Conservation (phyloP, 306 rosid genomes). For the Biancaea sappan region DNA sequence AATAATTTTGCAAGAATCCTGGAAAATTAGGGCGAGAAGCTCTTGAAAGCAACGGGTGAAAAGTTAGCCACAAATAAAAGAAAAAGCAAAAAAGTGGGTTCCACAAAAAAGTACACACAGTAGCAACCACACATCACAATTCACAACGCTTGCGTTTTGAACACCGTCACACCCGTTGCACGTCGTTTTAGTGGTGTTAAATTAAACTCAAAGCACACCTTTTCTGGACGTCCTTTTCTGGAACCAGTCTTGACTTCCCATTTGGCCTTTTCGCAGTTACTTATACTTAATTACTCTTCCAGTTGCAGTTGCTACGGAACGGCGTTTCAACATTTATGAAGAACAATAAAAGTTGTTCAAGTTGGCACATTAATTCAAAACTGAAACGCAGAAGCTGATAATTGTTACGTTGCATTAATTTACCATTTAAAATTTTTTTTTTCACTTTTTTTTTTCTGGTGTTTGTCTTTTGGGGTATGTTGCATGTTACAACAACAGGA, state of each 20-base stretch:
- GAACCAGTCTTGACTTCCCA: neutral
- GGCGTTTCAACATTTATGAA: neutral
- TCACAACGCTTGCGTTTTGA: neutral
- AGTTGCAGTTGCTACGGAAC: neutral
- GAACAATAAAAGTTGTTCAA: neutral
- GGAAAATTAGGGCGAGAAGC: neutral
- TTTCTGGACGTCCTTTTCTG: neutral
- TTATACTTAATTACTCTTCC: neutral
- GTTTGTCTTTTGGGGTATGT: neutral
- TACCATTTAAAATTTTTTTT: neutral
- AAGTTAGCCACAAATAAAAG: neutral
- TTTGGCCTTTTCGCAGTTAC: too few species aligned
- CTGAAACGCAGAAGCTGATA: neutral
- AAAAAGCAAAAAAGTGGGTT: neutral
- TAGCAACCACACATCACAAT: constrained; percentile 6
- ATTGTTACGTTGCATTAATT: neutral
- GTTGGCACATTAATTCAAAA: neutral
- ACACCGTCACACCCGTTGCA: neutral
- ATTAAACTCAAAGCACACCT: neutral
- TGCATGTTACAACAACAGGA: neutral
- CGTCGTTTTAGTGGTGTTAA: neutral
- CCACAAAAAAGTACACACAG: neutral
- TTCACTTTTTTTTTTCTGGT: neutral
- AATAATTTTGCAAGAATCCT: neutral
- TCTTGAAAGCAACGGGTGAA: neutral